phyloP scores from a whole-genome alignment of 768 basidiomycete species.

The Basidioascus undulatus region DNA sequence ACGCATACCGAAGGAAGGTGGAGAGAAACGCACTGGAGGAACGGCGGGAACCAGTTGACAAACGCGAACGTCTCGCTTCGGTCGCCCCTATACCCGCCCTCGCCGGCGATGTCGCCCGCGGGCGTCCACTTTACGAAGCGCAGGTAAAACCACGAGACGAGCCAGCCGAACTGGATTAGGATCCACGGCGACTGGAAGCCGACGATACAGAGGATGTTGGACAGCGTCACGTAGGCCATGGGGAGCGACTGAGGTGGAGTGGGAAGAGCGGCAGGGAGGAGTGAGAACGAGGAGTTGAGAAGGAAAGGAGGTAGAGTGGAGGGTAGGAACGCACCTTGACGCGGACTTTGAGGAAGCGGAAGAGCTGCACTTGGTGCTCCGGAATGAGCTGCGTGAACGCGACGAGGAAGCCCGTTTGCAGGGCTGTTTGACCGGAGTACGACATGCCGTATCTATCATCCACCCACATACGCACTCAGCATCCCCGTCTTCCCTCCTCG shows the following conservation, averaged over 20 bases:
- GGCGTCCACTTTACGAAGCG: conserved; percentile 85
- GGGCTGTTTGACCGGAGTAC: conserved; percentile 78
- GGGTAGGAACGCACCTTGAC: conserved; percentile 44
- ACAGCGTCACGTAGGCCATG: conserved; percentile 81
- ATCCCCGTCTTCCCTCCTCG: too few relatives aligned
- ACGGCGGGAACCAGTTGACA: conserved; percentile 87
- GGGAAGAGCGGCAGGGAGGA: background rate
- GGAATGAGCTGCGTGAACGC: conserved; percentile 96
- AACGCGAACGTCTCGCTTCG: conserved; percentile 90
- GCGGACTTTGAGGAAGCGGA: conserved; percentile 43
- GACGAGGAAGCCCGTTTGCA: conserved; percentile 70
- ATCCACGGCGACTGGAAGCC: conserved; percentile 79
- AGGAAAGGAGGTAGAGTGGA: background rate
- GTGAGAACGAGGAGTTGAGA: background rate
- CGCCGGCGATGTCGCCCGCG: conserved; percentile 32
- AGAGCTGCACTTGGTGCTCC: conserved; percentile 85
- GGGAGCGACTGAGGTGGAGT: conserved; percentile 42
- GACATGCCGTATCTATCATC: conserved; percentile 63
- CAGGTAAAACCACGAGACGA: conserved; percentile 81
- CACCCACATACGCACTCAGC: background rate
- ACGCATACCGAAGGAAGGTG: background rate
- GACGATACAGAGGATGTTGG: conserved; percentile 55
- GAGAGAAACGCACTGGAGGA: conserved; percentile 52
- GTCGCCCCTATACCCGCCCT: conserved; percentile 55
- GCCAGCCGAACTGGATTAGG: conserved; percentile 96